A percentile compares a stretch with the other conserved stretches of the same genome.
These are phyloP conservation scores for Aureobasidium sp. DNA, from an alignment of 2,329 filamentous ascomycete species.

Conservation along the genomic window DNA sequence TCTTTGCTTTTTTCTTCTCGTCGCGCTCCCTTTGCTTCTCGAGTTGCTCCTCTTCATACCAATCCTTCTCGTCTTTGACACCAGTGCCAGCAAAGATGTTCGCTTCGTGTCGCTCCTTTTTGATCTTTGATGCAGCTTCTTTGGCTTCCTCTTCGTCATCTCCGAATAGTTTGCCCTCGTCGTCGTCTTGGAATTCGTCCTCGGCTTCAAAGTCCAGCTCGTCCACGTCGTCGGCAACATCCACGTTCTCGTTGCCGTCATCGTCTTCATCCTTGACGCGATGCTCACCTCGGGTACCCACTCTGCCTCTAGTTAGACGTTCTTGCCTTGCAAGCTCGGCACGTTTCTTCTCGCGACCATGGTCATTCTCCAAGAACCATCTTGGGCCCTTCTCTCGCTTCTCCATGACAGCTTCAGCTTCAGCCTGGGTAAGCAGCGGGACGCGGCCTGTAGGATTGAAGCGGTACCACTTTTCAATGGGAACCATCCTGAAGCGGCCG, in stretches of 20 bases:
- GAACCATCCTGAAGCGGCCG: slow-evolving; percentile 70
- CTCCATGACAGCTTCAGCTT: slow-evolving; percentile 76
- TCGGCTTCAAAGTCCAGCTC: slow-evolving; percentile 59
- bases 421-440: slow-evolving; percentile 69
- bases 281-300: slow-evolving; percentile 20
- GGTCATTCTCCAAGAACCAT: slow-evolving; percentile 64
- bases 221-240: slow-evolving; percentile 49
- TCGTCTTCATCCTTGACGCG: slow-evolving; percentile 33
- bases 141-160: slow-evolving; percentile 69
- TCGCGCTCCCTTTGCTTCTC: slow-evolving; percentile 61
- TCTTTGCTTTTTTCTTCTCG: slow-evolving; percentile 64
- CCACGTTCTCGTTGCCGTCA: slow-evolving; percentile 35
- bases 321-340: slow-evolving; percentile 20
- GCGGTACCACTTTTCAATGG: slow-evolving; percentile 91
- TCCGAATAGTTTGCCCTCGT: slow-evolving; percentile 71
- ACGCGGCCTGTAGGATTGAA: slow-evolving; percentile 59
- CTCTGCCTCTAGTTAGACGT: slow-evolving; percentile 53
- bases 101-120: slow-evolving; percentile 73
- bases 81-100: slow-evolving; percentile 63
- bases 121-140: slow-evolving; percentile 56
- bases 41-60: slow-evolving; percentile 59
- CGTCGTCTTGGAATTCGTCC: slow-evolving; percentile 77
- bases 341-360: slow-evolving; percentile 19
- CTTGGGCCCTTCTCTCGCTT: slow-evolving; percentile 68
- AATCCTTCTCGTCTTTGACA: slow-evolving; percentile 39